Evolutionary conservation across 805 yeast genomes (phyloP), one percentile per base, ranked within the genome.

Genomic region (Kazachstania martiniae): DNA sequence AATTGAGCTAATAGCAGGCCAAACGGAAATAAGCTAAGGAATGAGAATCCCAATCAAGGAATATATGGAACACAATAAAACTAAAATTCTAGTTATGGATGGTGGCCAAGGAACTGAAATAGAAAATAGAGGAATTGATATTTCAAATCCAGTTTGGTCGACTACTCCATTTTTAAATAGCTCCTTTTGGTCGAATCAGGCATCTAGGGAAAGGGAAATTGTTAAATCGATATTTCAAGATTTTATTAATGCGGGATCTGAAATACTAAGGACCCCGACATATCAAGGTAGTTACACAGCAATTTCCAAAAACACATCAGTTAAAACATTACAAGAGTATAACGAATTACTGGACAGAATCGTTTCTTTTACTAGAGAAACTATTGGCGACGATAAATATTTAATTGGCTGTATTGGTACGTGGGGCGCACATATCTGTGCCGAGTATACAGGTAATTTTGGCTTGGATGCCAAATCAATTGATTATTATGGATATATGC

Each of bases 391-490:
- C 5, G 43, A 39, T 16, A 35, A 27, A 24, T 46, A 45, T 31
- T 31, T 45, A 19, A 36, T 49, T 2, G 93, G 81, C 0, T 71
- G 82, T 6, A 54, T 81, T 23, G 94, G 94, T 0, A 83, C 93
- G 0, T 82, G 71, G 47, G 93, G 87, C 1, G 80, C 87, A 0
- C 72, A 57, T 40, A 47, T 77, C 22, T 72, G 77, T 19, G 64
- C 77, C 0, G 94, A 83, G 45, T 83, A 76, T 44, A 72, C 77
- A 3, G 93, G 93, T 1, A 64, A 73, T 31, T 80, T 79, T 49
- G 65, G 62, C n/a, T 23, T 29, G 4, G 17, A 33, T 8, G 40
- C 54, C 3, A 44, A 36, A n/a, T 29, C 25, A 4, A 49, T 53
- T 22, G 59, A 51, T 17, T 58, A 51, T 6, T 46, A 56, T 3